phyloP scores from a whole-genome alignment of 2,329 filamentous ascomycete genomes.

The Beauveria medogensis region DNA sequence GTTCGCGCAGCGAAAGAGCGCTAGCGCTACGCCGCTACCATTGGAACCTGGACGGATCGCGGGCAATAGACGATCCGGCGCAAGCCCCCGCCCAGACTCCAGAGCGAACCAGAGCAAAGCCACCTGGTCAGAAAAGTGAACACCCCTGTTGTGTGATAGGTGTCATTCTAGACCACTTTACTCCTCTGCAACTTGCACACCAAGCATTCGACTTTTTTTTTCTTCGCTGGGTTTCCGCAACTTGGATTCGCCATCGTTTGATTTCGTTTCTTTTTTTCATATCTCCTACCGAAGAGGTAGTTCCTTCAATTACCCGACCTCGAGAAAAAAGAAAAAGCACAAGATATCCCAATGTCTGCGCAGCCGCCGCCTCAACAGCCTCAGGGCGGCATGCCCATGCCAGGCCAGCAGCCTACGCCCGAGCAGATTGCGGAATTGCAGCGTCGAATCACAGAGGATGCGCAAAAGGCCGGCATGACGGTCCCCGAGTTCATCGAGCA shows the following conservation, averaged over 20 bases:
- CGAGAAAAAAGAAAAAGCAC: no score
- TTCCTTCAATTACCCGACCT: not conserved
- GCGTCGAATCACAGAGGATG: slow-evolving; percentile 72
- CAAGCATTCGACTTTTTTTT: not conserved
- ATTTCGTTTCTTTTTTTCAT: not conserved
- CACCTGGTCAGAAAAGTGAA: slow-evolving; percentile 23
- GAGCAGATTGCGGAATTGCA: slow-evolving; percentile 84
- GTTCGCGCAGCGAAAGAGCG: not conserved
- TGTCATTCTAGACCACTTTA: slow-evolving; percentile 11
- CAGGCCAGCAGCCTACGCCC: slow-evolving; percentile 54
- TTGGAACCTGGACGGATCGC: slow-evolving; percentile 12
- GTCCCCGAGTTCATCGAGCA: slow-evolving; percentile 76
- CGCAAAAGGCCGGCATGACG: slow-evolving; percentile 74
- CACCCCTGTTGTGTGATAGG: slow-evolving; percentile 25
- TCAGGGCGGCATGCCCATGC: slow-evolving; percentile 24
- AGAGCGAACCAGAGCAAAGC: slow-evolving; percentile 3
- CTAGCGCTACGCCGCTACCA: not conserved
- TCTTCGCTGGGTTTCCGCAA: not conserved
- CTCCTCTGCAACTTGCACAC: not conserved
- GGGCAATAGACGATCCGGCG: slow-evolving; percentile 24
- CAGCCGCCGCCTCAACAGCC: slow-evolving; percentile 14
- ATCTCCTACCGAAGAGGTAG: not conserved
- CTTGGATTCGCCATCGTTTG: not conserved
- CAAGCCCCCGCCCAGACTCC: not conserved
- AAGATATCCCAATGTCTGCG: slow-evolving; percentile 6